Conservation (phyloP, 129 eudicot genomes). For the Kitagawia praeruptora region DNA sequence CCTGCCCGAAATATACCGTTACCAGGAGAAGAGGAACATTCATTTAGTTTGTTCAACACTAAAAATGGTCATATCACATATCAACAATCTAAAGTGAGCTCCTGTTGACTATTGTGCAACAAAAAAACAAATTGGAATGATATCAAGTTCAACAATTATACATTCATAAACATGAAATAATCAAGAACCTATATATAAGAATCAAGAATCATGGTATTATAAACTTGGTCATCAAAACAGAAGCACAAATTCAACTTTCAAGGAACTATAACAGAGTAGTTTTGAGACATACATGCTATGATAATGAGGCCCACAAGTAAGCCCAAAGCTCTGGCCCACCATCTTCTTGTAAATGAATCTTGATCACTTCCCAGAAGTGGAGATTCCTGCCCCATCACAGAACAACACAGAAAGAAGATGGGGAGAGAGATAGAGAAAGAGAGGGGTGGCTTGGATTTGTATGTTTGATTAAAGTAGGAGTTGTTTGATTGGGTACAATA, state of each 20-base stretch:
- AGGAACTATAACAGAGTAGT: background rate
- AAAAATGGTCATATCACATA: background rate
- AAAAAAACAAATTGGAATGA: background rate
- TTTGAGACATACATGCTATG: slow-evolving; percentile 24
- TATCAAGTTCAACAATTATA: background rate
- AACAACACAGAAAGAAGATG: background rate
- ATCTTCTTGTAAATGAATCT: slow-evolving; percentile 11
- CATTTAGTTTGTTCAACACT: background rate
- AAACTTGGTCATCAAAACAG: background rate
- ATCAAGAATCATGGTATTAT: background rate
- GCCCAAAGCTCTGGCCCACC: slow-evolving; percentile 26
- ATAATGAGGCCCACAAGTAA: slow-evolving; percentile 26
- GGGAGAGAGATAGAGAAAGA: background rate
- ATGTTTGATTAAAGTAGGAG: background rate
- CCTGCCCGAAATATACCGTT: background rate
- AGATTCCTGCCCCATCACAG: slow-evolving; percentile 14
- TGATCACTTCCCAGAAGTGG: slow-evolving; percentile 23
- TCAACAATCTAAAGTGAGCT: background rate
- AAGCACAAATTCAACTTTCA: background rate
- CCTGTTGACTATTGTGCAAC: background rate
- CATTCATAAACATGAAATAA: background rate
- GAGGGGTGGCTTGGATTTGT: background rate
- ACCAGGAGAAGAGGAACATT: background rate
- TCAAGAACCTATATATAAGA: background rate
- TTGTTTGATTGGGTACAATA: background rate